Percentiles rank a stretch among this genome's conserved stretches.
These are phyloP conservation scores for Pythium dissotocum DNA, from an alignment of 352 stramenopile species.

Conservation along the genomic window DNA sequence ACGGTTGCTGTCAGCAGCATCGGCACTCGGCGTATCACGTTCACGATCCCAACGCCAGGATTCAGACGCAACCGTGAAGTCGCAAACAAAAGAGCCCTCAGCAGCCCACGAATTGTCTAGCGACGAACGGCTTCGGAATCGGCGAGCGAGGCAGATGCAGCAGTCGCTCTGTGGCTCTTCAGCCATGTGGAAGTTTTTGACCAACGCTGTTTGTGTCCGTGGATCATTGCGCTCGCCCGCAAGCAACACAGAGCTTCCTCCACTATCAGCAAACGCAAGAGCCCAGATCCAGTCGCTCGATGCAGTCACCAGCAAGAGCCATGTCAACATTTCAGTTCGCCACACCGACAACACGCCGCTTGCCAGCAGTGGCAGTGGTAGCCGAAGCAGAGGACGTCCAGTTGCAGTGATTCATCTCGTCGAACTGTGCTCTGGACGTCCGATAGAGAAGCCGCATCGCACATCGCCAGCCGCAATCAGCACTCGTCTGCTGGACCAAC, in stretches of 20 bases:
- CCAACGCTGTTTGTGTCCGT: constrained; percentile 10
- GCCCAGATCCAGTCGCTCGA: constrained; percentile 8
- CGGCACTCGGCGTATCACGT: not conserved
- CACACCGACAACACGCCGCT: constrained; percentile 60
- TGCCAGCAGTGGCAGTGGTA: constrained; percentile 12
- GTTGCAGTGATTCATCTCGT: constrained; percentile 51
- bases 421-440: constrained; percentile 49
- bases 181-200: constrained; percentile 5
- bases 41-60: not conserved
- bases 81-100: not conserved
- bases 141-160: not conserved
- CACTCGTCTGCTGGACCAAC: constrained; percentile 19
- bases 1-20: not conserved
- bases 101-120: not conserved
- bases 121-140: not conserved
- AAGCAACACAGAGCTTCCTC: constrained; percentile 8
- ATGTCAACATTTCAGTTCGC: constrained; percentile 40
- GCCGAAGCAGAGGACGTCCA: constrained; percentile 35
- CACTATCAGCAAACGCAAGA: constrained; percentile 3
- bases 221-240: constrained; percentile 7
- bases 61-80: not conserved
- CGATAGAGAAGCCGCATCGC: constrained; percentile 32
- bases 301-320: constrained; percentile 23
- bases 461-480: constrained; percentile 24
- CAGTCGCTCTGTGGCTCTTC: not conserved